These are phyloP conservation scores for Phytophthora crassamura DNA, from an alignment of 352 stramenopile genomes.

Conservation along the genomic window DNA sequence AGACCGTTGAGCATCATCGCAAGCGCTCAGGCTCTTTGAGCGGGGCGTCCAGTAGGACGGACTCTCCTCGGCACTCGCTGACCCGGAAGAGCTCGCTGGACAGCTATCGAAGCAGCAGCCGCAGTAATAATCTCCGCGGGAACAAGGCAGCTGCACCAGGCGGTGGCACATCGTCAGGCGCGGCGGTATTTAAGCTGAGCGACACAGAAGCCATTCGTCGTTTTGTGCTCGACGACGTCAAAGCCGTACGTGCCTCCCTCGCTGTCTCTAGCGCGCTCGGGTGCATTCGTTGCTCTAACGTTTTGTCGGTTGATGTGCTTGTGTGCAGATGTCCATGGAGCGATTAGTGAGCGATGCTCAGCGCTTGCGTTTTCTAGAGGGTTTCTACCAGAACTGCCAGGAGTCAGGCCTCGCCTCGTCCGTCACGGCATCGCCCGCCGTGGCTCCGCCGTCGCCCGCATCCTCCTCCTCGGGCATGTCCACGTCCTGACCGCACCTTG, in stretches of 20 bases:
- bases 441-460: constrained; percentile 24
- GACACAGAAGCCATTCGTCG: constrained; percentile 73
- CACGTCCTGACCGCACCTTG: constrained; percentile 38
- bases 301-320: constrained; percentile 14
- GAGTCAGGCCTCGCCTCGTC: constrained; percentile 5
- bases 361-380: constrained; percentile 76
- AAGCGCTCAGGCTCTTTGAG: constrained; percentile 41
- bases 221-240: constrained; percentile 71
- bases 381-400: constrained; percentile 52
- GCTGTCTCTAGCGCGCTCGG: neutral
- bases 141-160: constrained; percentile 24
- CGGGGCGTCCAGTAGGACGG: constrained; percentile 25
- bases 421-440: constrained; percentile 24
- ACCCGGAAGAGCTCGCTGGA: constrained; percentile 47
- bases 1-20: constrained; percentile 43
- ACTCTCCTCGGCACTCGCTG: constrained; percentile 34
- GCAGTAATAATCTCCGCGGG: constrained; percentile 31
- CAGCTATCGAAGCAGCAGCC: constrained; percentile 25
- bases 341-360: constrained; percentile 79
- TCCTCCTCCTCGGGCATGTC: constrained; percentile 35
- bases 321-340: constrained; percentile 77
- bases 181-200: constrained; percentile 51
- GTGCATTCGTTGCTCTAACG: constrained; percentile 2
- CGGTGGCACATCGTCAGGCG: constrained; percentile 11
- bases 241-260: constrained; percentile 46